These are phyloP conservation scores for Helianthus annuus DNA, from an alignment of 129 eudicot species.

Conservation along the genomic window DNA sequence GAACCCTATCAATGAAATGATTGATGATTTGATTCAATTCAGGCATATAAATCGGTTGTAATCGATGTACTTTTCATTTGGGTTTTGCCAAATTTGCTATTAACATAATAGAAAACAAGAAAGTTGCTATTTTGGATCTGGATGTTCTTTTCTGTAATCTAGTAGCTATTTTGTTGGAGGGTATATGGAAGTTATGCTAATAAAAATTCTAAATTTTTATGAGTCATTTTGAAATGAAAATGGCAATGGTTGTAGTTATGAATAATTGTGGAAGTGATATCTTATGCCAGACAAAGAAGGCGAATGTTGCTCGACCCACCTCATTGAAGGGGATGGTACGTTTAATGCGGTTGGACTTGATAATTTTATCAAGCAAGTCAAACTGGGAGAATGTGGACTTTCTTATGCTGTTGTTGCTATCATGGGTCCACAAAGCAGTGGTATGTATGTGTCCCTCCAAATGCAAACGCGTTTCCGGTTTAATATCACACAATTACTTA, in stretches of 20 bases:
- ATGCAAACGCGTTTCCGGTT: not conserved
- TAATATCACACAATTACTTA: not conserved
- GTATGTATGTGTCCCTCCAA: constrained; percentile 12
- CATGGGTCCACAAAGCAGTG: constrained; percentile 30
- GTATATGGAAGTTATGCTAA: not conserved
- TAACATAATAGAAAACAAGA: too few relatives aligned
- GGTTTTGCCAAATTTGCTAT: too few relatives aligned
- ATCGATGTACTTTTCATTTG: not conserved
- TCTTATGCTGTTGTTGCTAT: constrained; percentile 30
- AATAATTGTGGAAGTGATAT: constrained; percentile 11
- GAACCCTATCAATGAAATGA: constrained; percentile 19
- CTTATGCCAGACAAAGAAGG: constrained; percentile 8
- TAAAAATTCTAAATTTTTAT: not conserved
- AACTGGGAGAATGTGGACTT: constrained; percentile 22
- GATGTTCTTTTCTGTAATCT: too few relatives aligned
- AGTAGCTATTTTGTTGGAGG: too few relatives aligned
- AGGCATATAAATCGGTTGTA: constrained; percentile 1
- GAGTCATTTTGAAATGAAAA: not conserved
- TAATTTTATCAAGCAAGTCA: constrained; percentile 20
- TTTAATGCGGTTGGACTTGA: constrained; percentile 24
- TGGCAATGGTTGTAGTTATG: constrained; percentile 5
- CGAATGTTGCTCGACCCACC: constrained; percentile 7
- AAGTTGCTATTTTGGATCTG: too few relatives aligned
- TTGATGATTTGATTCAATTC: constrained; percentile 4
- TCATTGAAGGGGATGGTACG: constrained; percentile 24